phyloP scores from a whole-genome alignment of 2,329 filamentous ascomycete species.

The Chalaropsis thielavioides region DNA sequence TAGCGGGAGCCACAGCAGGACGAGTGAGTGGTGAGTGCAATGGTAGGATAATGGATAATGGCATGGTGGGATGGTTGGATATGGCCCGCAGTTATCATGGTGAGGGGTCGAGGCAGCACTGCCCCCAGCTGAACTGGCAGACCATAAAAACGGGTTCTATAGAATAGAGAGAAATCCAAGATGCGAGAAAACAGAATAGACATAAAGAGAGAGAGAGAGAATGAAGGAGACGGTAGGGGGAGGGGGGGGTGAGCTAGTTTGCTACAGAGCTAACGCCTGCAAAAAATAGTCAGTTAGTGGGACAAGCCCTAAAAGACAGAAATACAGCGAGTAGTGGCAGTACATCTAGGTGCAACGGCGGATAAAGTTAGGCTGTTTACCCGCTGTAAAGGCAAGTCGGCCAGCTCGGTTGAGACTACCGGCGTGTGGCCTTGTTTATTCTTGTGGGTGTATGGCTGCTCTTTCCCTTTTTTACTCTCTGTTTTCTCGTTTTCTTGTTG shows the following conservation, averaged over 20 bases:
- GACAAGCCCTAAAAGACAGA: neutral
- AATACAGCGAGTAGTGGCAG: no score
- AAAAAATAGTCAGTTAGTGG: neutral
- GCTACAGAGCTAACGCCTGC: neutral
- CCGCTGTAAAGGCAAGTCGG: neutral
- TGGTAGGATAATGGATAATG: neutral
- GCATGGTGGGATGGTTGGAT: neutral
- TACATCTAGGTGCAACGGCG: no score
- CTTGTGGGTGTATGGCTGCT: neutral
- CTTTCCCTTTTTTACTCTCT: neutral
- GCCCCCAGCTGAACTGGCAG: neutral
- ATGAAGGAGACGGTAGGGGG: neutral
- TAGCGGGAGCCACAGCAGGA: neutral
- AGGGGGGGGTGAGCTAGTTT: neutral
- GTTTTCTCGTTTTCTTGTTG: neutral
- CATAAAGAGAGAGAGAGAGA: neutral
- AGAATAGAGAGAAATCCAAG: neutral
- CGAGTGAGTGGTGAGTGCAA: neutral
- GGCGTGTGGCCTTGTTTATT: neutral
- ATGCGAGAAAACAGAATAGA: neutral
- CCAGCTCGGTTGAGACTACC: neutral
- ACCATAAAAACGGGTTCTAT: neutral
- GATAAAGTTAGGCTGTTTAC: neutral
- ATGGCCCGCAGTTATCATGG: neutral
- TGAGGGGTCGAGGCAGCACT: neutral